Percentiles rank a stretch among this genome's conserved stretches.
Evolutionary conservation across 352 stramenopile species (phyloP).

Genomic region (Globisporangium paroecandrum): DNA sequence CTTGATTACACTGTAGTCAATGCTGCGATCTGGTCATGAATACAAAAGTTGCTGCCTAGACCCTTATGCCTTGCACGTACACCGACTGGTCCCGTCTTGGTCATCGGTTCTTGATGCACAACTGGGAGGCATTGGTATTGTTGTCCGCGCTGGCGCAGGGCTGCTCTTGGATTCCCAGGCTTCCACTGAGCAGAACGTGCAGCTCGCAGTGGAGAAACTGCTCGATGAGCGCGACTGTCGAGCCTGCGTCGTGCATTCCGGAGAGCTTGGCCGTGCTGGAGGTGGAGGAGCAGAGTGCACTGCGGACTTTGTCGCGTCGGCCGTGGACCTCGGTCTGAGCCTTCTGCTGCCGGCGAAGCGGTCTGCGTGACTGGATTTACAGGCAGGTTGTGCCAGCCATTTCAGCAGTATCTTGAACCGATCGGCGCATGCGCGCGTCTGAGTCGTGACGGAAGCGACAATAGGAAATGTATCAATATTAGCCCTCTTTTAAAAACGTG

Average conservation of each 20-base stretch:
- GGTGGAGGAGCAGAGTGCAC: constrained; percentile 43
- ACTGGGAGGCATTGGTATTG: constrained; percentile 59
- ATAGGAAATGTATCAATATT: too few relatives aligned
- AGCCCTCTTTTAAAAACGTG: too few relatives aligned
- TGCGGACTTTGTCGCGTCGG: constrained; percentile 49
- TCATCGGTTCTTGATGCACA: constrained; percentile 16
- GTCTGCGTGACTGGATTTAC: neutral
- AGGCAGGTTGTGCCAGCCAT: neutral
- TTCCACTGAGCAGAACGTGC: constrained; percentile 35
- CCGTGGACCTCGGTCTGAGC: constrained; percentile 48
- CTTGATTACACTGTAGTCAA: neutral
- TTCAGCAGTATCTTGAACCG: too few relatives aligned
- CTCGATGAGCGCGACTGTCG: constrained; percentile 35
- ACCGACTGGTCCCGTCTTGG: neutral
- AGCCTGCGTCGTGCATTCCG: constrained; percentile 38
- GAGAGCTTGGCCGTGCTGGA: constrained; percentile 55
- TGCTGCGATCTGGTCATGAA: neutral
- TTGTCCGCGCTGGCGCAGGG: constrained; percentile 52
- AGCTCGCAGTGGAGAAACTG: constrained; percentile 33
- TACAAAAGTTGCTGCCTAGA: neutral
- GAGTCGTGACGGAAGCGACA: too few relatives aligned
- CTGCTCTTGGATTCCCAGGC: constrained; percentile 31
- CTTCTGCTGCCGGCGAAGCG: constrained; percentile 49
- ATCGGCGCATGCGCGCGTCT: too few relatives aligned
- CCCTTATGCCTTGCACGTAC: neutral